These are phyloP conservation scores for Phymatotrichopsis omnivora DNA, from an alignment of 2,329 filamentous ascomycete species.

Conservation along the genomic window DNA sequence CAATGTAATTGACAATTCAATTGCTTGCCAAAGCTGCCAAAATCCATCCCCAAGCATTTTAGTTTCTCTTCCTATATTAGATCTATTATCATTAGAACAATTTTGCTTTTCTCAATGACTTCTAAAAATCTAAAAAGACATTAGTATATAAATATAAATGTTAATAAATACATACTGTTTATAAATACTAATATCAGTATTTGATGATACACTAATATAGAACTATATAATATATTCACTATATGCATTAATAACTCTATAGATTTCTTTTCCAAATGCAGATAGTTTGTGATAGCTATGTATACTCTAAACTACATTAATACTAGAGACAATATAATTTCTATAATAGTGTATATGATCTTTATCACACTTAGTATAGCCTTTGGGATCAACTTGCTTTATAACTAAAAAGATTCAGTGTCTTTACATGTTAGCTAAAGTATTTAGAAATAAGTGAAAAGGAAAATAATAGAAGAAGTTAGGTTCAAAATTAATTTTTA, in stretches of 20 bases:
- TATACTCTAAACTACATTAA: constrained; percentile 29
- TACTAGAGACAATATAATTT: too few relatives aligned
- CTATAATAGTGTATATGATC: too few relatives aligned
- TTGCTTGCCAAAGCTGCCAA: neutral
- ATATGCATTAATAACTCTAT: constrained; percentile 28
- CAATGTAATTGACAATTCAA: neutral
- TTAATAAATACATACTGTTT: too few relatives aligned
- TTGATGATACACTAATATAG: constrained; percentile 20
- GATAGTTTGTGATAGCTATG: constrained; percentile 27
- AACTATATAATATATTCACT: constrained; percentile 29
- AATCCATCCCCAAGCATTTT: constrained; percentile 2
- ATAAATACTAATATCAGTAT: constrained; percentile 24
- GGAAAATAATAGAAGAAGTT: too few relatives aligned
- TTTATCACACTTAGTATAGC: too few relatives aligned
- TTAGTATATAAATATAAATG: too few relatives aligned
- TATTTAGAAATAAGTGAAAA: too few relatives aligned
- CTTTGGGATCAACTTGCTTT: too few relatives aligned
- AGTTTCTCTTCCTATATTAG: constrained; percentile 11
- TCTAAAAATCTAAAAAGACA: too few relatives aligned
- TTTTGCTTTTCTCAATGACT: neutral
- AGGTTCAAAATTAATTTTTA: too few relatives aligned
- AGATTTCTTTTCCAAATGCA: constrained; percentile 28
- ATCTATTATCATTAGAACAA: neutral
- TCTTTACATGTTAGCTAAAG: too few relatives aligned
- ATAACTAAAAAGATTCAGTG: too few relatives aligned